Conservation (phyloP, 2,329 filamentous ascomycete species). For the Pseudopyricularia javanii region DNA sequence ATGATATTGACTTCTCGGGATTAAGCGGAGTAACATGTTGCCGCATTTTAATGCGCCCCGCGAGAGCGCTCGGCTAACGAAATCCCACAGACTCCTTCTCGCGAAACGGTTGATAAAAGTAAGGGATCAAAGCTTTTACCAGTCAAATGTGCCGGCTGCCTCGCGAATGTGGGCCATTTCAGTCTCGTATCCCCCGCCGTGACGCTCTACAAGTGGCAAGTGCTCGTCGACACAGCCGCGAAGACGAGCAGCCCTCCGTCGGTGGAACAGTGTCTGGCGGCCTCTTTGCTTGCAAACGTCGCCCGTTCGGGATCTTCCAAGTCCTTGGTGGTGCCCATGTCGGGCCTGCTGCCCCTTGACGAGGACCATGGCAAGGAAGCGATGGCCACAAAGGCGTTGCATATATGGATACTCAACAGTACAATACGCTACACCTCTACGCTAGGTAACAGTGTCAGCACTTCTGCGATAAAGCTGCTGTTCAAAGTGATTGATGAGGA, state of each 20-base stretch:
- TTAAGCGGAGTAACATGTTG: constrained; percentile 32
- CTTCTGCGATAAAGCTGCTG: constrained; percentile 38
- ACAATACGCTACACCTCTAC: constrained; percentile 39
- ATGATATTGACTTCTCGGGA: constrained; percentile 38
- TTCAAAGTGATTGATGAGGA: constrained; percentile 29
- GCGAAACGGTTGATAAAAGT: not conserved
- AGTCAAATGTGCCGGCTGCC: constrained; percentile 33
- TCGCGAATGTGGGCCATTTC: constrained; percentile 32
- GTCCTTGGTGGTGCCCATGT: constrained; percentile 34
- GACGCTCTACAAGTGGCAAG: constrained; percentile 45
- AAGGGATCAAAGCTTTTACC: constrained; percentile 16
- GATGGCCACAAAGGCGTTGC: constrained; percentile 18
- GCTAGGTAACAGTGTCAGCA: constrained; percentile 11
- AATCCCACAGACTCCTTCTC: not conserved
- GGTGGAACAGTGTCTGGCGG: constrained; percentile 37
- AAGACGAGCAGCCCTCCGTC: constrained; percentile 8
- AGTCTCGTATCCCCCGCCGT: constrained; percentile 30
- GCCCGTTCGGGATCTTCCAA: constrained; percentile 46
- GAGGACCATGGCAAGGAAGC: not conserved
- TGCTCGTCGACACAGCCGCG: constrained; percentile 25
- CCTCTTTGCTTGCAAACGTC: constrained; percentile 38
- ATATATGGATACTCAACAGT: constrained; percentile 45
- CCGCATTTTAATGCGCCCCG: constrained; percentile 3
- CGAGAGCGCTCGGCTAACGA: not conserved
- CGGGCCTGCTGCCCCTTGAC: constrained; percentile 2